Percentiles rank a stretch among this genome's conserved stretches.
Conservation (phyloP, 768 basidiomycete genomes). For the Suillus tomentosus region DNA sequence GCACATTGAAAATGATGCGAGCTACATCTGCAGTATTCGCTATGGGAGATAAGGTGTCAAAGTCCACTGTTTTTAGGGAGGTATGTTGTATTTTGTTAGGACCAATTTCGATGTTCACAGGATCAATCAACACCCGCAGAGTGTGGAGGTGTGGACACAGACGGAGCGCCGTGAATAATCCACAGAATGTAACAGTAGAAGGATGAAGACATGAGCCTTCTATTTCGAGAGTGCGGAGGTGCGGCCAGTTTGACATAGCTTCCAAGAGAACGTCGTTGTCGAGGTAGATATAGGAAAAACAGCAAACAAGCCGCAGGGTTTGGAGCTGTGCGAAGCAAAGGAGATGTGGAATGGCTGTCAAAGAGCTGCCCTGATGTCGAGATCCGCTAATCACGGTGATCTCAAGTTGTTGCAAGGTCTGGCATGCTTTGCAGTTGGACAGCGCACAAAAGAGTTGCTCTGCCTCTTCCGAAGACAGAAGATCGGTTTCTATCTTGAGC, state of each 20-base stretch:
- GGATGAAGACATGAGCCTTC: neutral
- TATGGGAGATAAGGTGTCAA: neutral
- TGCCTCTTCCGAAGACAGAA: neutral
- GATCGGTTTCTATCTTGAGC: neutral
- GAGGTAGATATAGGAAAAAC: neutral
- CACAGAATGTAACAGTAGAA: neutral
- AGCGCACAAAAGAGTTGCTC: neutral
- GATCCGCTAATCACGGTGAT: neutral
- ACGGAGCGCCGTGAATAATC: neutral
- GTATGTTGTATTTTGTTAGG: neutral
- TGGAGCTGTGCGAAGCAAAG: neutral
- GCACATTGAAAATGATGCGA: neutral
- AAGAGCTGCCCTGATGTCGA: neutral
- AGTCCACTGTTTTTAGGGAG: neutral
- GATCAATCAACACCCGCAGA: neutral
- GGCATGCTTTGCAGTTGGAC: neutral
- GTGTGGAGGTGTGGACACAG: neutral
- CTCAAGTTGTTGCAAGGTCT: neutral
- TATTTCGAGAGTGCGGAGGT: neutral
- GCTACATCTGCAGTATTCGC: neutral
- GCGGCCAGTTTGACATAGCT: neutral
- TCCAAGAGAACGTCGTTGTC: neutral
- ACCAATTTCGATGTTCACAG: neutral
- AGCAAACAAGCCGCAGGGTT: neutral
- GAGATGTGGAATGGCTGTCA: neutral